Base-by-base conservation (phyloP, 2,329 filamentous ascomycete species). In the Alternaria dauci region DNA sequence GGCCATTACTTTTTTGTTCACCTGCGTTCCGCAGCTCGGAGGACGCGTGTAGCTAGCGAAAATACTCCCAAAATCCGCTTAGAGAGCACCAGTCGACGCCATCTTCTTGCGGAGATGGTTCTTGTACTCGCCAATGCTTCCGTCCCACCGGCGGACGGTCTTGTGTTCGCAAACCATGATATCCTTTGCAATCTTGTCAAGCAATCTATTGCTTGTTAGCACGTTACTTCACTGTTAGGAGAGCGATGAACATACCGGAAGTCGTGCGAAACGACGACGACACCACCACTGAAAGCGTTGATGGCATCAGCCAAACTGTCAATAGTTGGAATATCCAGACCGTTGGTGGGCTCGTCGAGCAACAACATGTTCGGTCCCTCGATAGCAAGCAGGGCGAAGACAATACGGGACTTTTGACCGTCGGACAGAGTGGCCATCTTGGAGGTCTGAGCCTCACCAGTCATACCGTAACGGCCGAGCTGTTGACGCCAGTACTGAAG, bases 401-500 rank as follows among this genome's bases (percentile, higher is more conserved):
- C 95, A 76, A 99, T 97, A 87, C 96, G 91, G 76, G 90, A 94
- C 88, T 96, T 96, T 83, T 99, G 95, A 55, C 95, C 95, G 79
- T 99, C 95, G 65, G 95, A 98, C 70, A 99, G 85, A 16, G 95
- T 99, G 65, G 95, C 96, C 90, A 99, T 99, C 78, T 98, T 87
- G 48, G 95, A 93, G 50, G 95, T 99, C 86, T 99, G 96, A 32
- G 93, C 85, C 66, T 98, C 93, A 79, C 96, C 96, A 59, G 88
- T 91, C 67, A 99, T 87, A 79, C 96, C 96, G 80, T 99, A 99
- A 69, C 90, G 88, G 75, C 95, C 95, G 38, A 99, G 91, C 84
- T 97, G 93, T 83, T 97, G 94, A 78, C 95, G 89, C 95, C 95
- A 99, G 88, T 95, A 99, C 84, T 99, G 95, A 86, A 97, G 96